Percentiles rank a stretch among this genome's conserved stretches.
Evolutionary conservation across 352 stramenopile genomes (phyloP).

Genomic region (Globisporangium apiculatum): DNA sequence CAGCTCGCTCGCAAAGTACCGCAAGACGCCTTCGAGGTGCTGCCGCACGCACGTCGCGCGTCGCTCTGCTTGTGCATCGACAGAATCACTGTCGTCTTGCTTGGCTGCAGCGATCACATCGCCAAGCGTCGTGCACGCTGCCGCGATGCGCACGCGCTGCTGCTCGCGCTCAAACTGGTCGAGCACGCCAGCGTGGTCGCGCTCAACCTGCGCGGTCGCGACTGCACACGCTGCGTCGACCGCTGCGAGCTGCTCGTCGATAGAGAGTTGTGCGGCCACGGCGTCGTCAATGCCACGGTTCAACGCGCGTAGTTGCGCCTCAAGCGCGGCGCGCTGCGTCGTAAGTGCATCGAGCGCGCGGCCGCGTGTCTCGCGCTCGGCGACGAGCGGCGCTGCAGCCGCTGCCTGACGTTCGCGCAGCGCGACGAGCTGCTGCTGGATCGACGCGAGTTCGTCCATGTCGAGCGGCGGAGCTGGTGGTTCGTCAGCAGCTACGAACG

Average conservation of each 20-base stretch:
- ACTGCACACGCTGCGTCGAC: constrained; percentile 46
- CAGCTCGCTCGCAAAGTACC: constrained; percentile 70
- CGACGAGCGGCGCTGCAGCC: constrained; percentile 21
- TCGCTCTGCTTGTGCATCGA: constrained; percentile 19
- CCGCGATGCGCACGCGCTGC: constrained; percentile 28
- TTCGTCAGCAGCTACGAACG: constrained; percentile 1
- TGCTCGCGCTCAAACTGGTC: constrained; percentile 27
- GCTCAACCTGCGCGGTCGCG: constrained; percentile 34
- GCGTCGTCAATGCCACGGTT: constrained; percentile 41
- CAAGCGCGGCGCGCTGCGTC: constrained; percentile 39
- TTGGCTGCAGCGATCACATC: constrained; percentile 28
- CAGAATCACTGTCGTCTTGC: constrained; percentile 1
- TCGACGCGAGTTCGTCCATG: constrained; percentile 26
- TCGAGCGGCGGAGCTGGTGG: constrained; percentile 15
- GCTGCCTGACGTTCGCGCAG: constrained; percentile 35
- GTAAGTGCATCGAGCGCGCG: constrained; percentile 21
- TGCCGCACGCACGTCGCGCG: constrained; percentile 38
- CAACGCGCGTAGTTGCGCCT: constrained; percentile 45
- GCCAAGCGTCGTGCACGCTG: constrained; percentile 28
- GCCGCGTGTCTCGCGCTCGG: constrained; percentile 18
- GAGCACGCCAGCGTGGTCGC: constrained; percentile 42
- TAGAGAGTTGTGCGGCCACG: constrained; percentile 23
- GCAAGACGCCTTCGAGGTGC: constrained; percentile 56
- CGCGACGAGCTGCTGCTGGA: constrained; percentile 24
- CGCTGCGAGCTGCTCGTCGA: constrained; percentile 33